Percentiles rank a stretch among this genome's conserved stretches.
phyloP scores from a whole-genome alignment of 2,329 filamentous ascomycete species.

The Colletotrichum sp. region DNA sequence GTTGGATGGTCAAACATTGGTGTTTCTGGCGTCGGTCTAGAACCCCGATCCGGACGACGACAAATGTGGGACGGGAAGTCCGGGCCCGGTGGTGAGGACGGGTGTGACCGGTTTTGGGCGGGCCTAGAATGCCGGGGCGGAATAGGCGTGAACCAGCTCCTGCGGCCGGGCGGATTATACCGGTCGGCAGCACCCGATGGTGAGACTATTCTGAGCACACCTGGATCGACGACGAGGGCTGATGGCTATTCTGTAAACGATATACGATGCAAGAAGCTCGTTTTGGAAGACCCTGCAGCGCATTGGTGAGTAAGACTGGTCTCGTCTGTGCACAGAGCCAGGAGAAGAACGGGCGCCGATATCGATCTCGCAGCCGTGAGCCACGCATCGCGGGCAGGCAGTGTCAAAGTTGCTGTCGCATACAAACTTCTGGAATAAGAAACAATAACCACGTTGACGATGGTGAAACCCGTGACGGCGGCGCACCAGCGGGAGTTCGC shows the following conservation, averaged over 20 bases:
- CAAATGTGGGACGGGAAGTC: background rate
- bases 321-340: background rate
- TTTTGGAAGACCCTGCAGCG: background rate
- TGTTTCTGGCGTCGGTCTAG: background rate
- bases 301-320: background rate
- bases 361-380: background rate
- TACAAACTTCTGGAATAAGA: background rate
- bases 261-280: background rate
- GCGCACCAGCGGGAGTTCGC: background rate
- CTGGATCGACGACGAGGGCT: background rate
- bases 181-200: background rate
- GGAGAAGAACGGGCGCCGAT: background rate
- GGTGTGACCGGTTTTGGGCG: background rate
- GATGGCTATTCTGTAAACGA: background rate
- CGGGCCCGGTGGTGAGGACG: background rate
- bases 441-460: background rate
- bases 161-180: background rate
- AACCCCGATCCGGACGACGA: background rate
- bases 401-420: background rate
- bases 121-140: conserved; percentile 6
- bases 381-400: background rate
- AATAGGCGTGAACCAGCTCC: background rate
- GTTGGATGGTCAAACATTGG: background rate
- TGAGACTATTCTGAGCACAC: background rate
- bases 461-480: background rate